phyloP scores from a whole-genome alignment of 805 yeast genomes.

The Maudiozyma bulderi region DNA sequence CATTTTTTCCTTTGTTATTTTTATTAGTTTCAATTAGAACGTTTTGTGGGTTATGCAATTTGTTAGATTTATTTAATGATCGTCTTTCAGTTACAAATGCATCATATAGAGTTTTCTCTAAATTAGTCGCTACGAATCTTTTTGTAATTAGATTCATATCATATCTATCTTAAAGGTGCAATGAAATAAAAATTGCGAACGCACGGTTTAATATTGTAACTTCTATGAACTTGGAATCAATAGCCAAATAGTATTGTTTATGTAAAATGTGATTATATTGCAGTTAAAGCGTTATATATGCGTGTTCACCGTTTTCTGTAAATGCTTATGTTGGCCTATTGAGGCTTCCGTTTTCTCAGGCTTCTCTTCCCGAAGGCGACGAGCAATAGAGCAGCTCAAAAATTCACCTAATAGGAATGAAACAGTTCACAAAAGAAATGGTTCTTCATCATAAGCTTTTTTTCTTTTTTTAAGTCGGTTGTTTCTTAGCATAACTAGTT shows the following conservation, averaged over 20 bases:
- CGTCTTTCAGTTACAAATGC: neutral
- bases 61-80: conserved; percentile 1
- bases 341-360: too few species aligned
- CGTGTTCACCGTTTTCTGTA: too few species aligned
- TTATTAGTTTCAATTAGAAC: neutral
- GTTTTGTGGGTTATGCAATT: conserved; percentile 1
- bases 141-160: neutral
- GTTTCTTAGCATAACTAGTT: conserved; percentile 6
- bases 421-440: too few species aligned
- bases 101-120: conserved; percentile 3
- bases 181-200: neutral
- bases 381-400: too few species aligned
- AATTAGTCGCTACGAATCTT: neutral
- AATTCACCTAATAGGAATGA: too few species aligned
- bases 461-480: conserved; percentile 1
- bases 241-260: too few species aligned
- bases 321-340: too few species aligned
- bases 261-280: too few species aligned
- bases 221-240: neutral
- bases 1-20: neutral
- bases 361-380: too few species aligned
- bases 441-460: neutral
- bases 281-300: too few species aligned
- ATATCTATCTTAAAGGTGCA: neutral
- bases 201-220: neutral